These are phyloP conservation scores for Plasmopara viticola DNA, from an alignment of 352 stramenopile species.

Conservation along the genomic window DNA sequence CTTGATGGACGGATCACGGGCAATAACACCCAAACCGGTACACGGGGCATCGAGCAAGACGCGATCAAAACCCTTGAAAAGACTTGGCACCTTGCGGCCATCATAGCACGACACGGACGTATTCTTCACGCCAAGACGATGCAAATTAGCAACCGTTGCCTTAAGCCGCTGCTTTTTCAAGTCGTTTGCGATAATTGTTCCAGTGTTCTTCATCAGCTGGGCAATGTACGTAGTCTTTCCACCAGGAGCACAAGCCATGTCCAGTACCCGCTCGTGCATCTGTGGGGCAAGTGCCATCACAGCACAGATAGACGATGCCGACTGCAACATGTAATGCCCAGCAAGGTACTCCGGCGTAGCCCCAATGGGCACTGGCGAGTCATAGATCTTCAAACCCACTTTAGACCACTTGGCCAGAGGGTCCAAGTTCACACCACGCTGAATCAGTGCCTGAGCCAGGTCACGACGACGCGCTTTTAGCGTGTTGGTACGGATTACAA, in stretches of 20 bases:
- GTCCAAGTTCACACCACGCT: conserved; percentile 97
- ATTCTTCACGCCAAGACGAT: conserved; percentile 98
- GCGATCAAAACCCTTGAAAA: conserved; percentile 96
- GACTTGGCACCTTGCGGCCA: conserved; percentile 87
- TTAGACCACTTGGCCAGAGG: conserved; percentile 98
- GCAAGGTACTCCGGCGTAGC: conserved; percentile 99
- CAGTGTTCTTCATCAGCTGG: conserved; percentile 99
- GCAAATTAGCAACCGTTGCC: conserved; percentile 98
- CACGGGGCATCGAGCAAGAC: conserved; percentile 99
- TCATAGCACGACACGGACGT: conserved; percentile 97
- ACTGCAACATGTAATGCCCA: conserved; percentile 99
- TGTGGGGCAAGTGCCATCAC: conserved; percentile 97
- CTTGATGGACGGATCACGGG: conserved; percentile 97
- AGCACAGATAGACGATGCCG: conserved; percentile 97
- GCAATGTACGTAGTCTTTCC: conserved; percentile 99
- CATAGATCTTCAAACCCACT: conserved; percentile 98
- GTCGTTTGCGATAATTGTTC: conserved; percentile 98
- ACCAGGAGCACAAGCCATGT: conserved; percentile 97
- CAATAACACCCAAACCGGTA: conserved; percentile 97
- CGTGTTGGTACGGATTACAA: conserved; percentile 99
- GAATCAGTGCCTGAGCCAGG: conserved; percentile 96
- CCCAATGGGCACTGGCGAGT: conserved; percentile 97
- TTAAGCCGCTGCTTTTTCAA: conserved; percentile 96
- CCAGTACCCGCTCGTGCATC: conserved; percentile 95
- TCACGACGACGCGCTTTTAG: conserved; percentile 98